Evolutionary conservation across 2,329 filamentous ascomycete genomes (phyloP).

Genomic region (Rhynchosporium graminicola): DNA sequence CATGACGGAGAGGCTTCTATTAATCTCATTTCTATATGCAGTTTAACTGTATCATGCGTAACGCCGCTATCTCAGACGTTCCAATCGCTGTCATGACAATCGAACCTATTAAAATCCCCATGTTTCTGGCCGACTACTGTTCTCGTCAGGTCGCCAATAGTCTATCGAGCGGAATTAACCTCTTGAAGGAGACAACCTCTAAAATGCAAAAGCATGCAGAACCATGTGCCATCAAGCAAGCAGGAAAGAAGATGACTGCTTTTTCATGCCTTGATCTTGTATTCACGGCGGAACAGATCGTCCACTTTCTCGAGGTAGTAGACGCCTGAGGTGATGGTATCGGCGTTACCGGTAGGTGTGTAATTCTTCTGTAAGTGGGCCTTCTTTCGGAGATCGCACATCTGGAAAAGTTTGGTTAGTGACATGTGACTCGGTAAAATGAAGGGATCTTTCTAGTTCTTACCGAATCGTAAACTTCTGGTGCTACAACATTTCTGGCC

Average conservation of each 20-base stretch:
- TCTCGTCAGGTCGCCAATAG: neutral
- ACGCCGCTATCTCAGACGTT: neutral
- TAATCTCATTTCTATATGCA: constrained; percentile 17
- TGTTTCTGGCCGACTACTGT: neutral
- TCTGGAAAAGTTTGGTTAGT: constrained; percentile 48
- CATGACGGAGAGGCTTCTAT: constrained; percentile 11
- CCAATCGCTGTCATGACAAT: neutral
- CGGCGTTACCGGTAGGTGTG: constrained; percentile 66
- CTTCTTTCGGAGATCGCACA: constrained; percentile 79
- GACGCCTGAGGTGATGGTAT: constrained; percentile 64
- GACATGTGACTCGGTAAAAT: constrained; percentile 14
- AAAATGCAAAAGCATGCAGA: constrained; percentile 6
- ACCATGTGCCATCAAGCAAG: constrained; percentile 3
- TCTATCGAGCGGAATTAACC: constrained; percentile 3
- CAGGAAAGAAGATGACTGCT: constrained; percentile 1
- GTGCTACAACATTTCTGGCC: constrained; percentile 64
- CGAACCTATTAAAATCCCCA: constrained; percentile 8
- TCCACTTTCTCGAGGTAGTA: constrained; percentile 83
- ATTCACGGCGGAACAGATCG: constrained; percentile 83
- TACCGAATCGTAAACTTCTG: constrained; percentile 73
- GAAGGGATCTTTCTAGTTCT: constrained; percentile 40
- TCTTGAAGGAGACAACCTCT: neutral
- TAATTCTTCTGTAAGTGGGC: constrained; percentile 82
- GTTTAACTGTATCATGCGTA: constrained; percentile 1
- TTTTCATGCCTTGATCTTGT: constrained; percentile 72